Evolutionary conservation across 164 flowering plant species (phyloP).

Genomic region (Berberis vulgaris): DNA sequence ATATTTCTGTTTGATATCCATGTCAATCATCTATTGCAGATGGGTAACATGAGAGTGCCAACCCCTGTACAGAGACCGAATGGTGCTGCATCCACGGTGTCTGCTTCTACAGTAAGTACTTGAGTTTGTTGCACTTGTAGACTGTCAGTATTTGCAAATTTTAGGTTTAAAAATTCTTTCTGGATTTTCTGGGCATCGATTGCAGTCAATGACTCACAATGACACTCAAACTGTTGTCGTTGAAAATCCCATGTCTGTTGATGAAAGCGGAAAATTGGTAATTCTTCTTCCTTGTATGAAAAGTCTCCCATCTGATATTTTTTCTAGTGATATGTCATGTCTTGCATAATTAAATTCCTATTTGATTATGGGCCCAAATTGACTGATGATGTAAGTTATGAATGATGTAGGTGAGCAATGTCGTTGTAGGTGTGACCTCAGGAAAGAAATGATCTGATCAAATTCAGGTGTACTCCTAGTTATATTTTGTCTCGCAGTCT

Average conservation of each 20-base stretch:
- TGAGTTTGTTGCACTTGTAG: neutral
- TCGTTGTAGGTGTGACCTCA: constrained; percentile 91
- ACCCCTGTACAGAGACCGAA: constrained; percentile 50
- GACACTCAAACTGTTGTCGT: constrained; percentile 87
- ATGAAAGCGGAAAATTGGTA: constrained; percentile 92
- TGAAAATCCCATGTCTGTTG: constrained; percentile 92
- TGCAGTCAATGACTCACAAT: constrained; percentile 28
- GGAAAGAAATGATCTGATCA: constrained; percentile 36
- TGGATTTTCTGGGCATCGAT: neutral
- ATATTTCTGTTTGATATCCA: neutral
- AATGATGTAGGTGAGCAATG: constrained; percentile 71
- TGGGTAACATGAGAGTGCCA: constrained; percentile 47
- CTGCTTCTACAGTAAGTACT: constrained; percentile 57
- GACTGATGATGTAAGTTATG: neutral
- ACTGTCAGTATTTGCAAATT: neutral
- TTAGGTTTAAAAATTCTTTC: neutral
- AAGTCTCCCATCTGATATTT: too few relatives aligned
- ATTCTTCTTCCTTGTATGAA: neutral
- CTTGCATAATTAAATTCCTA: too few relatives aligned
- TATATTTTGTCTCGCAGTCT: neutral
- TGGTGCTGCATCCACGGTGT: constrained; percentile 38
- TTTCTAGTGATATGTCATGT: too few relatives aligned
- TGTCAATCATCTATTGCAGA: constrained; percentile 26
- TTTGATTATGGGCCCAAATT: too few relatives aligned
- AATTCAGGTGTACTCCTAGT: neutral